Evolutionary conservation across 805 yeast species (phyloP).

Genomic region (Kodamaea kaohsiungensis): DNA sequence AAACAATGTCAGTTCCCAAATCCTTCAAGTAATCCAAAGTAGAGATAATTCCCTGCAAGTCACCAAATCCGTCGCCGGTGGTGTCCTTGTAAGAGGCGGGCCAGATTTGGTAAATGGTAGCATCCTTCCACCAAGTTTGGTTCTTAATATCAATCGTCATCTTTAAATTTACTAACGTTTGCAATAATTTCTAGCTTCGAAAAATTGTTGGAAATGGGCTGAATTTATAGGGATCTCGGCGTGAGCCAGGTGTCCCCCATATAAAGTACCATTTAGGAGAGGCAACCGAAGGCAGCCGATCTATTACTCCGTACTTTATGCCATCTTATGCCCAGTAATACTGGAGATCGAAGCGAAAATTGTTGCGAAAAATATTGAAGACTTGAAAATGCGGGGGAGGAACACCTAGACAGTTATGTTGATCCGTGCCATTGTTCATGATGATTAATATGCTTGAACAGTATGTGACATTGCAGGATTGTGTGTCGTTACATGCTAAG

Average conservation of each 20-base stretch:
- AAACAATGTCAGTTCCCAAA: slow-evolving; percentile 53
- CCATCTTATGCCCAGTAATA: background rate
- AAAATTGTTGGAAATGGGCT: background rate
- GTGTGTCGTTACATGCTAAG: too few relatives aligned
- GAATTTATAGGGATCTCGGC: background rate
- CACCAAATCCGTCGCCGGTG: slow-evolving; percentile 61
- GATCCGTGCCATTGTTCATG: background rate
- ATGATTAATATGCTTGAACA: background rate
- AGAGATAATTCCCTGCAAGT: slow-evolving; percentile 54
- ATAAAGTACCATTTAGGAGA: background rate
- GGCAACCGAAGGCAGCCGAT: background rate
- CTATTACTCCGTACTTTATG: background rate
- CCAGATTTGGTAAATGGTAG: slow-evolving; percentile 58
- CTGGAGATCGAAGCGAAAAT: background rate
- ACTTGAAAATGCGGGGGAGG: slow-evolving; percentile 1
- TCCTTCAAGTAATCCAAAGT: slow-evolving; percentile 51
- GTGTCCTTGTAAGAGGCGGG: slow-evolving; percentile 62
- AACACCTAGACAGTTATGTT: background rate
- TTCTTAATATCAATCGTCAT: slow-evolving; percentile 8
- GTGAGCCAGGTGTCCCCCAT: background rate
- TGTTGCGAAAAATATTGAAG: background rate
- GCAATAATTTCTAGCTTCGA: background rate
- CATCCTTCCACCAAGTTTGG: slow-evolving; percentile 56
- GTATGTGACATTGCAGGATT: background rate
- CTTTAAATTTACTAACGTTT: background rate